phyloP scores from a whole-genome alignment of 345 rosid species.

The Orychophragmus violaceus region DNA sequence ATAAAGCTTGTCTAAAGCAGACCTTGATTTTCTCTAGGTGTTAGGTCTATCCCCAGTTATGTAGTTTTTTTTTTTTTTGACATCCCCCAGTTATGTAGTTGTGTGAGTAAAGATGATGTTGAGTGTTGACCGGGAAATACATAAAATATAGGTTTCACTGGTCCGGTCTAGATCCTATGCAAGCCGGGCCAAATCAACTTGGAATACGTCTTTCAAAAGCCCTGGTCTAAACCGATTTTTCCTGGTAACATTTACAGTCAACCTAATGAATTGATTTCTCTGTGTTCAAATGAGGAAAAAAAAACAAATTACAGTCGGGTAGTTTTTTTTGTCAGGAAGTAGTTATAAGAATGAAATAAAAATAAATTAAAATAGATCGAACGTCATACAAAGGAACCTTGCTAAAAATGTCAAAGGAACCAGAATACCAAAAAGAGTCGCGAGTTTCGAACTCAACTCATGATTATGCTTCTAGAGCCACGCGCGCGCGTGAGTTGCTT shows the following conservation, averaged over 20 bases:
- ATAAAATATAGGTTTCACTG: background rate
- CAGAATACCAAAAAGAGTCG: background rate
- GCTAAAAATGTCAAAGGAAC: slow-evolving; percentile 1
- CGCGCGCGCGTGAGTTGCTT: background rate
- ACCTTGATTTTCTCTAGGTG: background rate
- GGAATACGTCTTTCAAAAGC: background rate
- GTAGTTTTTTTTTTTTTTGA: too few relatives aligned
- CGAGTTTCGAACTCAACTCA: background rate
- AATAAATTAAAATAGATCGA: background rate
- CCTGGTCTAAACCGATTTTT: background rate
- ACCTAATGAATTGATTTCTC: too few relatives aligned
- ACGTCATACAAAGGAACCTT: background rate
- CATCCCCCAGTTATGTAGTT: too few relatives aligned
- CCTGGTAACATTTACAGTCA: too few relatives aligned
- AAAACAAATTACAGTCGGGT: too few relatives aligned
- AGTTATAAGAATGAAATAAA: background rate
- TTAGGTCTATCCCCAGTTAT: background rate
- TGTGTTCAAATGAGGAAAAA: too few relatives aligned
- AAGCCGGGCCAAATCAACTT: background rate
- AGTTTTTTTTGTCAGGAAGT: background rate
- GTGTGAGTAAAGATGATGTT: background rate
- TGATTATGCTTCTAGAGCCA: background rate
- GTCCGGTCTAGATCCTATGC: background rate
- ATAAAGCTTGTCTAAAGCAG: background rate
- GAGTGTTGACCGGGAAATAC: background rate